A percentile compares a stretch with the other conserved stretches of the same genome.
Conservation (phyloP, 2,329 filamentous ascomycete genomes). For the Fusarium pseudonygamai region DNA sequence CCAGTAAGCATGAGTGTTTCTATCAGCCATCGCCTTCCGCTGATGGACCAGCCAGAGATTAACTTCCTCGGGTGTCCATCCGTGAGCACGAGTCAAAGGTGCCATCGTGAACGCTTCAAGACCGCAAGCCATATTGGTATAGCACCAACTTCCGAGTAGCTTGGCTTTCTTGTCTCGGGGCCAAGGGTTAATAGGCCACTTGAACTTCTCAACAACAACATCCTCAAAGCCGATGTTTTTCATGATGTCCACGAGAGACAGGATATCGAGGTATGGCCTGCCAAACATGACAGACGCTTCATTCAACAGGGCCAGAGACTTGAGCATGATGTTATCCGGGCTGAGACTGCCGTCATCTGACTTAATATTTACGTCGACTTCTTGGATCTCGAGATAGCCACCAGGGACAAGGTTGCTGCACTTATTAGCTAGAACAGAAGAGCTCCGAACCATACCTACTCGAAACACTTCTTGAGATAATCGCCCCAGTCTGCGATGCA, state of each 20-base stretch:
- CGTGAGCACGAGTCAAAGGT: constrained; percentile 22
- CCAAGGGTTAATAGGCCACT: constrained; percentile 36
- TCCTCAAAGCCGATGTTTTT: constrained; percentile 32
- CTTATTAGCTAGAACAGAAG: background rate
- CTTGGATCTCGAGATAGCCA: constrained; percentile 33
- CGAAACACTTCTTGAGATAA: constrained; percentile 4
- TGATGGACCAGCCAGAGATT: constrained; percentile 20
- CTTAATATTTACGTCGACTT: constrained; percentile 15
- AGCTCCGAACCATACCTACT: background rate
- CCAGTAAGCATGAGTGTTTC: constrained; percentile 20
- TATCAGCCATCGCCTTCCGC: constrained; percentile 20
- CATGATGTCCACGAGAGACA: constrained; percentile 22
- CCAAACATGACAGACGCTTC: constrained; percentile 40
- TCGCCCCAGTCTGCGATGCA: constrained; percentile 12
- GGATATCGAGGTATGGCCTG: constrained; percentile 22
- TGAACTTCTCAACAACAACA: constrained; percentile 21
- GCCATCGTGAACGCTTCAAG: constrained; percentile 36
- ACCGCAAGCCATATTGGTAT: constrained; percentile 16
- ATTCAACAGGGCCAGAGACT: constrained; percentile 31
- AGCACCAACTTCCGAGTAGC: constrained; percentile 28
- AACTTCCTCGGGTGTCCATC: constrained; percentile 19
- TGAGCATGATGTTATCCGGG: constrained; percentile 24
- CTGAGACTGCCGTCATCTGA: constrained; percentile 35
- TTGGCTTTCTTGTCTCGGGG: constrained; percentile 27
- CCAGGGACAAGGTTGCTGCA: constrained; percentile 29